phyloP scores from a whole-genome alignment of 1,284 basidiomycete genomes.

The Omphalotus olearius region DNA sequence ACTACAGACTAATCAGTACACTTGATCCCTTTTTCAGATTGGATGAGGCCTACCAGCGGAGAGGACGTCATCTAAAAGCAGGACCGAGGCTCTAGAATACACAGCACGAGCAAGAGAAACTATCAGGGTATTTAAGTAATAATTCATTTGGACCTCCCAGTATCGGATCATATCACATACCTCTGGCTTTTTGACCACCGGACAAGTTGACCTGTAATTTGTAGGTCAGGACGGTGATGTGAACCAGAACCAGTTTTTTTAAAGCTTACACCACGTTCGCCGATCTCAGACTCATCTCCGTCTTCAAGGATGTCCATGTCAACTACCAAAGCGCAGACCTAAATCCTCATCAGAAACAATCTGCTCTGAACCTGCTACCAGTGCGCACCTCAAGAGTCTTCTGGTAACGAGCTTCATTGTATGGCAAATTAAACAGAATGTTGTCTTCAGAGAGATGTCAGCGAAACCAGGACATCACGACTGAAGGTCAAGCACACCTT shows the following conservation, averaged over 20 bases:
- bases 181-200: conserved; percentile 94
- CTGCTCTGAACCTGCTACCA: background rate
- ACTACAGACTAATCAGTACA: conserved; percentile 33
- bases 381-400: conserved; percentile 60
- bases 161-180: conserved; percentile 29
- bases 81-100: conserved; percentile 83
- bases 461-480: background rate
- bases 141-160: background rate
- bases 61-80: conserved; percentile 89
- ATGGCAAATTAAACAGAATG: conserved; percentile 87
- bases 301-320: conserved; percentile 93
- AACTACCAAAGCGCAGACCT: conserved; percentile 47
- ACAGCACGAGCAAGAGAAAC: conserved; percentile 91
- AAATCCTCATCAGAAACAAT: background rate
- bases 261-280: conserved; percentile 69
- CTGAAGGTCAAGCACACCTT: conserved; percentile 40
- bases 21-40: conserved; percentile 1
- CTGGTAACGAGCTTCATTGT: conserved; percentile 73
- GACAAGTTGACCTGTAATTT: conserved; percentile 72
- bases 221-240: background rate
- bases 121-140: conserved; percentile 27
- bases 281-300: conserved; percentile 90
- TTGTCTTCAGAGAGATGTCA: conserved; percentile 54
- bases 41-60: conserved; percentile 48
- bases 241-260: conserved; percentile 1